A percentile compares a stretch with the other conserved stretches of the same genome.
Conservation (phyloP, 768 basidiomycete genomes). For the Kondoa malvinella region DNA sequence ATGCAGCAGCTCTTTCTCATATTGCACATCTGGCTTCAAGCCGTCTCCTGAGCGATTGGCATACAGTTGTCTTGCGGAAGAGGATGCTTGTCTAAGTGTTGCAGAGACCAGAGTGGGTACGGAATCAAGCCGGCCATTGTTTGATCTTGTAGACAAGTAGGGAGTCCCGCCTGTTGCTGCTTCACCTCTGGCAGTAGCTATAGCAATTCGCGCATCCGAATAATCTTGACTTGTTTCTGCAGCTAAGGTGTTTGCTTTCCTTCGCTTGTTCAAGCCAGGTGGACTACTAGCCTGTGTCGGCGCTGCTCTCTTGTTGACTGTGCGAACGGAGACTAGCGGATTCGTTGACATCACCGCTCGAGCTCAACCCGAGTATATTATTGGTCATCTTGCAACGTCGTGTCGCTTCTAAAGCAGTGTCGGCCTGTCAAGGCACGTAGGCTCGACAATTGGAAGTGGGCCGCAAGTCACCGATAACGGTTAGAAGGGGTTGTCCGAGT, state of each 20-base stretch:
- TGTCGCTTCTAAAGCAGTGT: no score
- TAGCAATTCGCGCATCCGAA: not conserved
- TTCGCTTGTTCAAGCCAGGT: not conserved
- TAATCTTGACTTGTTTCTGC: not conserved
- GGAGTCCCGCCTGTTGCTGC: not conserved
- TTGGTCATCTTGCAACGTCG: no score
- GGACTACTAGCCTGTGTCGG: not conserved
- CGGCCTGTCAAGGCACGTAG: no score
- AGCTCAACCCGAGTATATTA: no score
- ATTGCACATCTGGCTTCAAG: not conserved
- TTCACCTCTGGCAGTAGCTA: not conserved
- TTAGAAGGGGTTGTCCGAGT: no score
- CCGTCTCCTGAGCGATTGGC: not conserved
- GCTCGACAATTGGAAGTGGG: no score
- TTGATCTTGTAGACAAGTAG: not conserved
- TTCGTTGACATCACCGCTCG: no score
- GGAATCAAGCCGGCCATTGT: not conserved
- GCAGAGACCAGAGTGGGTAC: not conserved
- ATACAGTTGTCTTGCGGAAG: not conserved
- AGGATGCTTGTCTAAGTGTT: not conserved
- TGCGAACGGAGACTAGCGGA: no score
- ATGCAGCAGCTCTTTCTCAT: not conserved
- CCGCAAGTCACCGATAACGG: no score
- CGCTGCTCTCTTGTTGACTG: no score
- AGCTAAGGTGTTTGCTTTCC: not conserved